Conservation (phyloP, 352 stramenopile genomes). For the Pythium monospermum region DNA sequence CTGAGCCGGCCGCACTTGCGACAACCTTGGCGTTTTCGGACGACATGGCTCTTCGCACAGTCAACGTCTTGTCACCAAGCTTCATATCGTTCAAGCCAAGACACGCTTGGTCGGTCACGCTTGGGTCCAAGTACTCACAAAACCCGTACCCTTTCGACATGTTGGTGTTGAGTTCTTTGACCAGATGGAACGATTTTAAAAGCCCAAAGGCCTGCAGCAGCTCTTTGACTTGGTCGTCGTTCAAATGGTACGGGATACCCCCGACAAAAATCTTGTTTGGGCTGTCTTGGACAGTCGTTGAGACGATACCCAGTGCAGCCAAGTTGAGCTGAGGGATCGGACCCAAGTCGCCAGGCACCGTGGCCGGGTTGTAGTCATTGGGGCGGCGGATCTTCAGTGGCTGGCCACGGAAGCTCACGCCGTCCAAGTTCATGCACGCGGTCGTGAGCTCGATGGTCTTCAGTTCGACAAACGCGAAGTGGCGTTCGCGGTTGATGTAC, state of each 20-base stretch:
- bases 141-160: slow-evolving; percentile 97
- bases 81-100: slow-evolving; percentile 95
- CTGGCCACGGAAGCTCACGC: slow-evolving; percentile 91
- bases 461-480: slow-evolving; percentile 98
- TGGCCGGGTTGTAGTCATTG: slow-evolving; percentile 96
- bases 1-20: slow-evolving; percentile 53
- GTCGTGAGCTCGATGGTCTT: slow-evolving; percentile 95
- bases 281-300: slow-evolving; percentile 93
- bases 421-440: slow-evolving; percentile 94
- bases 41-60: slow-evolving; percentile 83
- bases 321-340: slow-evolving; percentile 88
- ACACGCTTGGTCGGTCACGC: slow-evolving; percentile 89
- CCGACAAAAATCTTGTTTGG: slow-evolving; percentile 99
- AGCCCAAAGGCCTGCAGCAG: slow-evolving; percentile 94
- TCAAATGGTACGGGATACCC: slow-evolving; percentile 95
- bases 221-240: slow-evolving; percentile 93
- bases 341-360: slow-evolving; percentile 81
- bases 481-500: slow-evolving; percentile 95
- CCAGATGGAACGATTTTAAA: slow-evolving; percentile 95
- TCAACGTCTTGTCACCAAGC: slow-evolving; percentile 89
- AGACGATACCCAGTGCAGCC: slow-evolving; percentile 92
- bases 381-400: slow-evolving; percentile 95
- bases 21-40: slow-evolving; percentile 66
- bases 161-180: slow-evolving; percentile 90
- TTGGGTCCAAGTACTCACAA: slow-evolving; percentile 94